A percentile compares a stretch with the other conserved stretches of the same genome.
Evolutionary conservation across 192 early-diverging fungal genomes (phyloP).

Genomic region (Spinellus fusiger): DNA sequence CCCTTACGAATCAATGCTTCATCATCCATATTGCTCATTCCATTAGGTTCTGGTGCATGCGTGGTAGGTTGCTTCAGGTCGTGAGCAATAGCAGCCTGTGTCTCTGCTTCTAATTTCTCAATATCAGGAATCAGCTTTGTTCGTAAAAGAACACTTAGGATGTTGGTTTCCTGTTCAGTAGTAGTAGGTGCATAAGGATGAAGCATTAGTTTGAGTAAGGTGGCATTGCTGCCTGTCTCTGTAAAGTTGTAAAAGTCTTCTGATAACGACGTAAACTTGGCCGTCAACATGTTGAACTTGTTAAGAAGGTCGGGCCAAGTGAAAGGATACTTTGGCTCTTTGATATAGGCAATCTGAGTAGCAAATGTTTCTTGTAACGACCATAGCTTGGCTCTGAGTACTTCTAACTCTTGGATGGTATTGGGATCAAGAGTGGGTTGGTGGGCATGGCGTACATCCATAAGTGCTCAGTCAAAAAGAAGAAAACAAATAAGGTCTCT

Average conservation of each 20-base stretch:
- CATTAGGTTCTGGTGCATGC: not conserved
- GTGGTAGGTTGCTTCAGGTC: constrained; percentile 3
- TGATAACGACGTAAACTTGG: constrained; percentile 32
- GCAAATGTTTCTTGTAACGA: constrained; percentile 33
- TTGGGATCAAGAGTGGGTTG: constrained; percentile 22
- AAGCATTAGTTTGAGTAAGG: constrained; percentile 29
- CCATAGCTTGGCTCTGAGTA: constrained; percentile 27
- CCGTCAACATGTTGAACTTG: constrained; percentile 39
- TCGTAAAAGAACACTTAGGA: constrained; percentile 28
- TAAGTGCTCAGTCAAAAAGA: not conserved
- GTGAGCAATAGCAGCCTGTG: constrained; percentile 12
- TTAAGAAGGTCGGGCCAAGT: constrained; percentile 37
- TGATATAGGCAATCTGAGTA: constrained; percentile 31
- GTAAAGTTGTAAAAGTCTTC: constrained; percentile 32
- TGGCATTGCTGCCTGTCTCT: constrained; percentile 24
- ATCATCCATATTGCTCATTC: constrained; percentile 4
- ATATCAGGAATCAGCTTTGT: constrained; percentile 39
- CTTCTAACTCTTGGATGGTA: constrained; percentile 27
- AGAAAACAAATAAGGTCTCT: too few relatives aligned
- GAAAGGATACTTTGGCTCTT: constrained; percentile 33
- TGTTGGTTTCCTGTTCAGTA: constrained; percentile 31
- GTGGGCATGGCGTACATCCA: not conserved
- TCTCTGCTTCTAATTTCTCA: constrained; percentile 28
- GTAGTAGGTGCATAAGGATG: constrained; percentile 29
- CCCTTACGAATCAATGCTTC: constrained; percentile 8